phyloP scores from a whole-genome alignment of 768 basidiomycete genomes.

The Russula sp. region DNA sequence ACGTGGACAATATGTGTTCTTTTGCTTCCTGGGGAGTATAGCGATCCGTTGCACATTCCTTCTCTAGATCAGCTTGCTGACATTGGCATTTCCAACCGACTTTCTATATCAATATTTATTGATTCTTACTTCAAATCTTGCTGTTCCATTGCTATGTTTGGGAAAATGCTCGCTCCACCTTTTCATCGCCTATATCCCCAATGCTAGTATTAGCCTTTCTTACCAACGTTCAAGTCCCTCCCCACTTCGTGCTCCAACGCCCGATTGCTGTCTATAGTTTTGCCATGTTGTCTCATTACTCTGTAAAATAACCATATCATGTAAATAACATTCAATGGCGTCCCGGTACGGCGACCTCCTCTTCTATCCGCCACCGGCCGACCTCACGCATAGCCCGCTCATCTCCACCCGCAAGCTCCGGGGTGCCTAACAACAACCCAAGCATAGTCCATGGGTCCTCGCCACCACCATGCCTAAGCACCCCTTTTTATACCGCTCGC shows the following conservation, averaged over 20 bases:
- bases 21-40: not conserved
- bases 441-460: slow-evolving; percentile 96
- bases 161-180: not conserved
- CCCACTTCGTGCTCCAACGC: not conserved
- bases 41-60: not conserved
- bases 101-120: slow-evolving; percentile 3
- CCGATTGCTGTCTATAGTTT: not conserved
- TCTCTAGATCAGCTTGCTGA: not conserved
- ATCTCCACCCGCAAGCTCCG: slow-evolving; percentile 68
- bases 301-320: not conserved
- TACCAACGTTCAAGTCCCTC: not conserved
- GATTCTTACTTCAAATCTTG: not conserved
- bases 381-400: slow-evolving; percentile 84
- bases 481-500: slow-evolving; percentile 78
- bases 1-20: not conserved
- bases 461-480: slow-evolving; percentile 82
- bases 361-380: slow-evolving; percentile 83
- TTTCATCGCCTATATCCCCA: not conserved
- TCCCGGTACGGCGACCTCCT: slow-evolving; percentile 58
- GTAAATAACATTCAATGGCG: slow-evolving; percentile 47
- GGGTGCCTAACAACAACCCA: slow-evolving; percentile 59
- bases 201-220: not conserved
- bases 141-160: not conserved
- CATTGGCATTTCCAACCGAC: not conserved
- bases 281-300: not conserved